Evolutionary conservation across 2,329 filamentous ascomycete species (phyloP).

Genomic region (Calonectria hongkongensis): DNA sequence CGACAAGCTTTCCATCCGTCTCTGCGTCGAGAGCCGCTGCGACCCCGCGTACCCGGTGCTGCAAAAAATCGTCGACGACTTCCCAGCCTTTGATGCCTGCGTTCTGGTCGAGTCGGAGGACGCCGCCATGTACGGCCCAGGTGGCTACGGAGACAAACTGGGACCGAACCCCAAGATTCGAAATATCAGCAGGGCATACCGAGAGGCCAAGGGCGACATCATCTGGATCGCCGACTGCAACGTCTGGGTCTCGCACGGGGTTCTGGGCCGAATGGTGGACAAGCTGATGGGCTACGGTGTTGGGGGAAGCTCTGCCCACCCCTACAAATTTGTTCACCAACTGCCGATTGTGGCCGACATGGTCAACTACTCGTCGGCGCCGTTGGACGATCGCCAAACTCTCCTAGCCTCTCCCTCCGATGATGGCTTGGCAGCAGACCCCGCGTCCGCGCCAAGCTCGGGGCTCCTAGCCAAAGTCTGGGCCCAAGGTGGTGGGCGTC

Average conservation of each 20-base stretch:
- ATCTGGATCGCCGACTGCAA: conserved; percentile 98
- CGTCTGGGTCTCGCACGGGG: conserved; percentile 89
- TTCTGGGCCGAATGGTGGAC: conserved; percentile 92
- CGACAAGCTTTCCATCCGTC: conserved; percentile 84
- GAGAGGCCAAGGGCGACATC: conserved; percentile 90
- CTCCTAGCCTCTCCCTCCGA: conserved; percentile 60
- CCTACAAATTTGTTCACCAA: conserved; percentile 96
- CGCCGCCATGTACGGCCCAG: conserved; percentile 75
- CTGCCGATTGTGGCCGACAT: conserved; percentile 92
- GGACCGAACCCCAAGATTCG: conserved; percentile 99
- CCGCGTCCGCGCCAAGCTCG: conserved; percentile 42
- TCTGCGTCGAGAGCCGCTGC: conserved; percentile 84
- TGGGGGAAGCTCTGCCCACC: conserved; percentile 68
- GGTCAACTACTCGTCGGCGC: conserved; percentile 56
- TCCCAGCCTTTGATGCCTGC: conserved; percentile 81
- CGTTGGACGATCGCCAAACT: conserved; percentile 49
- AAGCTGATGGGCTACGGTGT: conserved; percentile 81
- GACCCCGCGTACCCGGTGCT: conserved; percentile 89
- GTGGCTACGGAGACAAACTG: conserved; percentile 73
- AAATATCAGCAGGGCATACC: conserved; percentile 94
- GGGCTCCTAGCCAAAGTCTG: conserved; percentile 55
- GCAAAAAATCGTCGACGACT: conserved; percentile 82
- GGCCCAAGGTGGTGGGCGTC: conserved; percentile 81
- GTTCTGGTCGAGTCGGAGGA: conserved; percentile 91
- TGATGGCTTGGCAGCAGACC: conserved; percentile 49